phyloP scores from a whole-genome alignment of 106 monocot genomes.

The Dendrobium nobile region DNA sequence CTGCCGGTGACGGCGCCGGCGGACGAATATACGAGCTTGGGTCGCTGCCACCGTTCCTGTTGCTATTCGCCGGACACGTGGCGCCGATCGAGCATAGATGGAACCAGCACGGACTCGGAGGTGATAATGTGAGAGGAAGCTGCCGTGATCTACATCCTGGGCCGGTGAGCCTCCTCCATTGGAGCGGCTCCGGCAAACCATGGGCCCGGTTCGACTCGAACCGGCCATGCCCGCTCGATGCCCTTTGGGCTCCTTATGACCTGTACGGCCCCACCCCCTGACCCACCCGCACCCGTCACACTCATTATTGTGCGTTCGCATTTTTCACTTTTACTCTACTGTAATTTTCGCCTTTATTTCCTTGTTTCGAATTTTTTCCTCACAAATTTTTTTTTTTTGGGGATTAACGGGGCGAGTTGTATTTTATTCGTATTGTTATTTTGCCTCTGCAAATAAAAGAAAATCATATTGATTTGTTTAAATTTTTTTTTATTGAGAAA shows the following conservation, averaged over 20 bases:
- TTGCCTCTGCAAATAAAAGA: constrained; percentile 13
- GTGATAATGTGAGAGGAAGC: constrained; percentile 88
- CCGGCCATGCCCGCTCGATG: constrained; percentile 80
- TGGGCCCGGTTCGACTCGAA: constrained; percentile 74
- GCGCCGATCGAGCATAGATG: constrained; percentile 93
- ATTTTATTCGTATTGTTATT: constrained; percentile 31
- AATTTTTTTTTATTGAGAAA: too few species aligned
- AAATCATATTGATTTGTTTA: constrained; percentile 1
- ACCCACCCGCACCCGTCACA: constrained; percentile 8
- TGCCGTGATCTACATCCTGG: constrained; percentile 89
- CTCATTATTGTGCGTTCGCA: constrained; percentile 3
- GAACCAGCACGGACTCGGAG: constrained; percentile 97
- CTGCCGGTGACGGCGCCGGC: constrained; percentile 22
- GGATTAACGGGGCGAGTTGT: constrained; percentile 30
- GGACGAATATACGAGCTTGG: constrained; percentile 96
- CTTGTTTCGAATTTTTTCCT: not conserved
- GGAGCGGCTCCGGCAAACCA: constrained; percentile 95
- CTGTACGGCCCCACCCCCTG: constrained; percentile 44
- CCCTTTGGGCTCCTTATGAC: constrained; percentile 85
- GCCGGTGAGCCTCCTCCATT: constrained; percentile 92
- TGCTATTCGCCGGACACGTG: constrained; percentile 90
- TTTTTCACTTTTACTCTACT: not conserved
- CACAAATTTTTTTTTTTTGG: not conserved
- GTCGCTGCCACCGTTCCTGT: constrained; percentile 83
- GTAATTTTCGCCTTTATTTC: not conserved